Conservation (phyloP, 192 early-diverging fungal genomes). For the Backusella morwellensis region DNA sequence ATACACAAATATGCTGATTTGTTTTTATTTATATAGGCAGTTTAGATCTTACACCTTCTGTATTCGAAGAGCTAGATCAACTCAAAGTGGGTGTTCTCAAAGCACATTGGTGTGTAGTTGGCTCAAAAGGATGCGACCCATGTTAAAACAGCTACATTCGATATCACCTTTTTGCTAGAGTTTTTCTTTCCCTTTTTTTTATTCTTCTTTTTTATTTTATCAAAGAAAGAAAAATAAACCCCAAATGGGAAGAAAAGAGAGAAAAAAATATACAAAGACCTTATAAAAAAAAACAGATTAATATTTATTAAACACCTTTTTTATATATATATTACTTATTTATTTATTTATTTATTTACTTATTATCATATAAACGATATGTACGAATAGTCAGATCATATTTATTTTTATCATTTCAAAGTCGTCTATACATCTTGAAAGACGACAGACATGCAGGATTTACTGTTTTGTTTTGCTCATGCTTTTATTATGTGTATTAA, state of each 20-base stretch:
- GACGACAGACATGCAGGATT: neutral
- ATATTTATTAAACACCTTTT: neutral
- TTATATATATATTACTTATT: neutral
- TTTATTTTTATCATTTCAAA: neutral
- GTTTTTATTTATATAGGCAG: conserved; percentile 2
- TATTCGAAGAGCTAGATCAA: neutral
- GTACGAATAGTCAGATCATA: neutral
- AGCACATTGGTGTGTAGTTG: neutral
- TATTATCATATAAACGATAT: conserved; percentile 7
- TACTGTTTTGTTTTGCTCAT: neutral
- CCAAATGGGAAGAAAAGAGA: neutral
- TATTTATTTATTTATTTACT: neutral
- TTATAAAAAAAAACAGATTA: neutral
- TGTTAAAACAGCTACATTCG: neutral
- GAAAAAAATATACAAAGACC: neutral
- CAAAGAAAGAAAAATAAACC: neutral
- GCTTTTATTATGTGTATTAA: neutral
- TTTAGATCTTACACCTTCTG: conserved; percentile 23
- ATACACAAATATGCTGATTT: neutral
- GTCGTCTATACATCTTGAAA: neutral
- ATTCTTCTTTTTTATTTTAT: neutral
- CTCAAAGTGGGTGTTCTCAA: neutral
- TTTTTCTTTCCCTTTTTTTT: neutral
- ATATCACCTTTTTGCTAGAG: neutral
- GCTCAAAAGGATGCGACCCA: neutral